Evolutionary conservation across 2,329 filamentous ascomycete genomes (phyloP).

Genomic region (Alternaria viburni): DNA sequence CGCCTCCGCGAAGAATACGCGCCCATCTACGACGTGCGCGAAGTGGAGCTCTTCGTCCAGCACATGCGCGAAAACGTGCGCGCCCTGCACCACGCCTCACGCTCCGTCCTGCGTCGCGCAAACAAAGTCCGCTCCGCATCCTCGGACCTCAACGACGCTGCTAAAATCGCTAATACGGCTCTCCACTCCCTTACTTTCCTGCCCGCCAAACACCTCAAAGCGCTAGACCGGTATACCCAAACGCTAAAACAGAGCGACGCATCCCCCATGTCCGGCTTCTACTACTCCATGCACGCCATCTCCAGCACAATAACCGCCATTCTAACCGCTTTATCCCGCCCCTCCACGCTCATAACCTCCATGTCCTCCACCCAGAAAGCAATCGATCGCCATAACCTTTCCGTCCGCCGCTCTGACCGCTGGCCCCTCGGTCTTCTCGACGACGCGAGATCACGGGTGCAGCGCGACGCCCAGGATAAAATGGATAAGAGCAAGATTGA

Average conservation of each 20-base stretch:
- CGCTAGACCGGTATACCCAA: slow-evolving; percentile 74
- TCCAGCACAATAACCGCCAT: slow-evolving; percentile 84
- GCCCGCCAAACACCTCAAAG: slow-evolving; percentile 69
- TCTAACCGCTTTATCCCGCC: slow-evolving; percentile 77
- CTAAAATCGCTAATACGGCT: slow-evolving; percentile 58
- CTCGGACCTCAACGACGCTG: slow-evolving; percentile 73
- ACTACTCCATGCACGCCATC: slow-evolving; percentile 78
- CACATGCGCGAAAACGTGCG: slow-evolving; percentile 90
- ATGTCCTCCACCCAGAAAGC: slow-evolving; percentile 77
- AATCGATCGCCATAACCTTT: slow-evolving; percentile 78
- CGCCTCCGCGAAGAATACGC: slow-evolving; percentile 88
- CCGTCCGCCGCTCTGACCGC: slow-evolving; percentile 73
- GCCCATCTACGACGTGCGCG: slow-evolving; percentile 77
- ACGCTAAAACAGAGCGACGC: slow-evolving; percentile 71
- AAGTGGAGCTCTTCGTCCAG: slow-evolving; percentile 91
- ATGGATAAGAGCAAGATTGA: slow-evolving; percentile 74
- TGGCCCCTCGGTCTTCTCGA: slow-evolving; percentile 86
- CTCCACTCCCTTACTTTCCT: slow-evolving; percentile 69
- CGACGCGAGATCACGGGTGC: slow-evolving; percentile 76
- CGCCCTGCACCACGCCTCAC: slow-evolving; percentile 81
- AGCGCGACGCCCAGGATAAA: slow-evolving; percentile 84
- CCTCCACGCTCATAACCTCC: slow-evolving; percentile 75
- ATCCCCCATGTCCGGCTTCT: slow-evolving; percentile 74
- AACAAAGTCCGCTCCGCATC: slow-evolving; percentile 72
- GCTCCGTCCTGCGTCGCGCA: slow-evolving; percentile 79